phyloP scores from a whole-genome alignment of 2,329 filamentous ascomycete genomes.

The Fusarium coffeatum region DNA sequence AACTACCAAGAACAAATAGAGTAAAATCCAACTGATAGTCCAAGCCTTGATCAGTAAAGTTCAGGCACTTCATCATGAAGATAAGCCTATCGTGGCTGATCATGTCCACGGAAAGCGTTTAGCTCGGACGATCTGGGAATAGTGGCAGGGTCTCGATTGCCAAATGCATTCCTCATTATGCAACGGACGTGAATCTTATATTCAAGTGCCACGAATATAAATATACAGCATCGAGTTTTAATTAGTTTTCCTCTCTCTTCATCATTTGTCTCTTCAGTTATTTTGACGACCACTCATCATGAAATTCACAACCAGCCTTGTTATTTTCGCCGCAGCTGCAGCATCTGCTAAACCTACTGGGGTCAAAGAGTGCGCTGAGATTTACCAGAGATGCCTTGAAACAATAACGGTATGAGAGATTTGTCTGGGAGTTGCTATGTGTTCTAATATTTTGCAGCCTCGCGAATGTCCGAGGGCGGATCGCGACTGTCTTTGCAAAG shows the following conservation, averaged over 20 bases:
- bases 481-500: conserved; percentile 8
- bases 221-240: background rate
- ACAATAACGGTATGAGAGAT: conserved; percentile 1
- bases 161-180: conserved; percentile 11
- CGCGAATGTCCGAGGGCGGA: conserved; percentile 1
- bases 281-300: background rate
- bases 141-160: conserved; percentile 19
- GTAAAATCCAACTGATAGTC: background rate
- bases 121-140: conserved; percentile 20
- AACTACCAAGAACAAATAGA: background rate
- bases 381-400: conserved; percentile 15
- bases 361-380: background rate
- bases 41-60: background rate
- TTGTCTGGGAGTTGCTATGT: rapidly evolving
- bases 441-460: conserved; percentile 2
- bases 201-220: background rate
- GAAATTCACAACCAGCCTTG: conserved; percentile 1
- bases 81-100: background rate
- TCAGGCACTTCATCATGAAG: background rate
- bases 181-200: background rate
- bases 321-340: background rate
- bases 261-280: background rate
- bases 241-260: background rate
- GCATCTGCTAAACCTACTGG: background rate
- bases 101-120: conserved; percentile 6